Evolutionary conservation across 1,139 yeast genomes (phyloP), one percentile per base, ranked within the genome.

Genomic region (Zygotorulaspora mrakii): DNA sequence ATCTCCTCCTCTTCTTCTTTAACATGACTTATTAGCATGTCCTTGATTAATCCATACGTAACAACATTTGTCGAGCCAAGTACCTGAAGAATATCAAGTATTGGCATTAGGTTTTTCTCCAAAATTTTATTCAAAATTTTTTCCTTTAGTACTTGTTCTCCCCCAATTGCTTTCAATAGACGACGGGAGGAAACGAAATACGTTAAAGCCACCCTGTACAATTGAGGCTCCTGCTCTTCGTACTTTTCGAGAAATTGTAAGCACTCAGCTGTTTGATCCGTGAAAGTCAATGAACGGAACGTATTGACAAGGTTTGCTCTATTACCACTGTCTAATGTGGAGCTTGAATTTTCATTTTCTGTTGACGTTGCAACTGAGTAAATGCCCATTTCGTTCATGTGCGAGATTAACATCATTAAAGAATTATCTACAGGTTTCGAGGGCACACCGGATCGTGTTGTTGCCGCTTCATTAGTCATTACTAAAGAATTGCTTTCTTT

Each of bases 31-130:
- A 84, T 67, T 31, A 94, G 66, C 46, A 81, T 80, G 18, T 80
- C 80, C 56, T 82, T 82, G 24, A 91, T 72, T 12, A 84, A 62
- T 0, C 94, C 95, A 31, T 87, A 73, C 0, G 86, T 79, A 0
- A 89, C 77, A 30, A 76, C 80, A 5, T 77, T 79, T 35, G 78
- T 77, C 3, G 71, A 62, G 31, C 89, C 74, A 34, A 91, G 63
- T 1, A 81, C 74, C 47, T 83, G 82, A 10, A 91, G 68, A 1
- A 91, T 69, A 50, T 89, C 96, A 23, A 87, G 61, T 0, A 95
- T 87, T 1, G 94, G 73, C 66, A 86, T 70, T 17, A 83, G 58
- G 40, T 77, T 74, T 11, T 69, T 65, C 5, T 68, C 64, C 35
- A 75, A 73, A 37, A 87, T 74, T 42, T 70, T 74, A 30, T 71